These are phyloP conservation scores for Cystofilobasidium macerans DNA, from an alignment of 768 basidiomycete genomes.

Conservation along the genomic window DNA sequence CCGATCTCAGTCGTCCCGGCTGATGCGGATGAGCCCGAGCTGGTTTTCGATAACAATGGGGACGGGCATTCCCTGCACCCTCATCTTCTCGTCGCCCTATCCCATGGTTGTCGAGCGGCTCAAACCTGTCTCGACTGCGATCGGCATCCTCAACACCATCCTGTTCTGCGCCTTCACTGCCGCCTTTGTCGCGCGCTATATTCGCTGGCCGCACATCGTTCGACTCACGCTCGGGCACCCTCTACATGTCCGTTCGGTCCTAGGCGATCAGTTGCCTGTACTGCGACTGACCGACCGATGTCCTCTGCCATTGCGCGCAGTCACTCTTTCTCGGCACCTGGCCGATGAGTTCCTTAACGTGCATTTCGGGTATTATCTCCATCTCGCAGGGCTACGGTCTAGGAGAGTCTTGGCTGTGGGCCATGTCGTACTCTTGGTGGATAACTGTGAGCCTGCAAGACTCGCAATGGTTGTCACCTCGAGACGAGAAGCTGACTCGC, in stretches of 20 bases:
- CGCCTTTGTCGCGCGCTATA: constrained; percentile 24
- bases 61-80: constrained; percentile 23
- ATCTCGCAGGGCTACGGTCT: constrained; percentile 23
- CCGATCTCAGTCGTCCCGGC: background rate
- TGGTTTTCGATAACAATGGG: background rate
- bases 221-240: constrained; percentile 20
- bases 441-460: background rate
- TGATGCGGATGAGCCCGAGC: background rate
- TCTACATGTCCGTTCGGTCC: constrained; percentile 12
- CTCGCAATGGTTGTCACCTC: no score
- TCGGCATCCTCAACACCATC: constrained; percentile 24
- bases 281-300: background rate
- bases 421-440: constrained; percentile 26
- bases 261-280: no score
- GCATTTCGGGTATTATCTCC: constrained; percentile 23
- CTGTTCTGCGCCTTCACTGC: constrained; percentile 27
- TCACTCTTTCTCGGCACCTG: constrained; percentile 25
- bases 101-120: constrained; percentile 20
- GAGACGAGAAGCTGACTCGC: no score
- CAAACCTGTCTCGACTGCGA: constrained; percentile 17
- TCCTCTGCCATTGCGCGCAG: background rate
- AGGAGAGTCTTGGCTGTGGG: constrained; percentile 24
- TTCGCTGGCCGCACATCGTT: constrained; percentile 25
- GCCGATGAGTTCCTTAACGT: constrained; percentile 23
- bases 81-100: constrained; percentile 26